Base-by-base conservation (phyloP, 2,329 filamentous ascomycete species). In the Myotisia sp. region DNA sequence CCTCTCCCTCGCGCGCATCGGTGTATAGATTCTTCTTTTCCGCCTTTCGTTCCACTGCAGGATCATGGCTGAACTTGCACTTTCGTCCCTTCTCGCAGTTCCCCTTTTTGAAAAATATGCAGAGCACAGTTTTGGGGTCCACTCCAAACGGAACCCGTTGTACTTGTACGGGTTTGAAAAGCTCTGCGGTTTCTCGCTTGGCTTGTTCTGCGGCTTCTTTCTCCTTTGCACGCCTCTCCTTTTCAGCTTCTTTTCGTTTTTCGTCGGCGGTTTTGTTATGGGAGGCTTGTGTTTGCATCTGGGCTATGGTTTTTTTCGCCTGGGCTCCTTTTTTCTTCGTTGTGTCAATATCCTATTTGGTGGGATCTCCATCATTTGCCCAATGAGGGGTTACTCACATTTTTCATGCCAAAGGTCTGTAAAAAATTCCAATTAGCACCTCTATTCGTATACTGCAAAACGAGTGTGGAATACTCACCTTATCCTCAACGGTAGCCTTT, bases 321-420 rank as follows among this genome's bases (percentile, higher is more conserved):
- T 74, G 77, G 37, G 75, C 79, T 47, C 90, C 90, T 70, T 94
- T 98, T 68, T 98, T 98, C 61, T 68, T 47, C 46, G 14, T 13
- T 37, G 29, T 13, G n/a, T 32, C 19, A 32, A 18, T 9, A 21
- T 8, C 19, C n/a, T n/a, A 10, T 18, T 14, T 13, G 18, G n/a
- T 12, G 16, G 7, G 10, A 14, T 3, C n/a, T 20, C 36, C 19
- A 27, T 6, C 33, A 33, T 26, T 14, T 22, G 13, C 17, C 16
- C 18, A n/a, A 21, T 23, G 6, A 17, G 14, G 18, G 10, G 6
- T n/a, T 60, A 68, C 39, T 41, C 29, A 41, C 65, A 56, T 98
- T 98, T 66, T 98, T 98, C 90, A 98, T 95, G 50, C 90, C 90
- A 69, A 98, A 98, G 31, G 90, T 93, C 65, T 69, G n/a, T n/a